Evolutionary conservation across 768 basidiomycete genomes (phyloP).

Genomic region (Lentinus brumalis): DNA sequence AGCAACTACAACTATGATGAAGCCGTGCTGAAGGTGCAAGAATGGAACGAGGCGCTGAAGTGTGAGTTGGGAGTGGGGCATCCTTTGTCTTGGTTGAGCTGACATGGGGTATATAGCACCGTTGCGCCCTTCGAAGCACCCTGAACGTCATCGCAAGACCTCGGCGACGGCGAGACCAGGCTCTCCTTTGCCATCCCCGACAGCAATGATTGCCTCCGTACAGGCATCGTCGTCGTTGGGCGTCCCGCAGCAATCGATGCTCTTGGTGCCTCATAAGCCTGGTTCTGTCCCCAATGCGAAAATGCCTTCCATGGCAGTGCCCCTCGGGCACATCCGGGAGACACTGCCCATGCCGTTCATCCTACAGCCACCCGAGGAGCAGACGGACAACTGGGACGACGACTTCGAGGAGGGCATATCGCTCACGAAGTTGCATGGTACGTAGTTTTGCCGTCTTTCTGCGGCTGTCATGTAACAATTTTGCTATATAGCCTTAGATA

Average conservation of each 20-base stretch:
- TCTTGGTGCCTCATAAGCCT: slow-evolving; percentile 16
- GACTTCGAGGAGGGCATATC: slow-evolving; percentile 96
- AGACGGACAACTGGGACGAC: slow-evolving; percentile 97
- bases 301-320: slow-evolving; percentile 17
- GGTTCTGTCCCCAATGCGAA: slow-evolving; percentile 20
- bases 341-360: slow-evolving; percentile 61
- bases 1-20: slow-evolving; percentile 93
- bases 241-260: slow-evolving; percentile 13
- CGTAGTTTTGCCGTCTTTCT: background rate
- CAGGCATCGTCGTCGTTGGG: slow-evolving; percentile 14
- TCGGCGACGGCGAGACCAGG: slow-evolving; percentile 37
- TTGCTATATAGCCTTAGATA: slow-evolving; percentile 56
- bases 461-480: background rate
- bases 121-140: slow-evolving; percentile 71
- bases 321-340: slow-evolving; percentile 31
- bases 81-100: background rate
- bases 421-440: slow-evolving; percentile 78
- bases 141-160: slow-evolving; percentile 37
- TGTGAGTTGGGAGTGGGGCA: slow-evolving; percentile 47
- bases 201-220: slow-evolving; percentile 24
- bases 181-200: slow-evolving; percentile 47
- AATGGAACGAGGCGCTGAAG: slow-evolving; percentile 98
- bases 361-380: slow-evolving; percentile 76
- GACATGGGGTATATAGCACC: slow-evolving; percentile 52
- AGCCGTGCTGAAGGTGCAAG: slow-evolving; percentile 91